Evolutionary conservation across 1,284 basidiomycete species (phyloP), one percentile per base, ranked within the genome.

Genomic region (Melampsora americana): DNA sequence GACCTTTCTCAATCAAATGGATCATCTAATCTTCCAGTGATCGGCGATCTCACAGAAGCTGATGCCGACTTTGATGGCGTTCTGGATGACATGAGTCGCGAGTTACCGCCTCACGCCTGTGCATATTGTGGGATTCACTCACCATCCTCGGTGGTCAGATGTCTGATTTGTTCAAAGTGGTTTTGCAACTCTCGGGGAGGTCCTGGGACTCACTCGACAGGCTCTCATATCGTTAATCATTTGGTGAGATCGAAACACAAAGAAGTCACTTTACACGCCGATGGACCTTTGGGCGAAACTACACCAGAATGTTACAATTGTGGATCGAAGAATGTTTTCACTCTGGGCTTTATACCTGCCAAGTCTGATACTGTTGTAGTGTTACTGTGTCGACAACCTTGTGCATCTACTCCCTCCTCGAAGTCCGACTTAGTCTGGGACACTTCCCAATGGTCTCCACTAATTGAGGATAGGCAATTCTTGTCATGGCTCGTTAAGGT

Each of bases 101-200:
- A 95, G 84, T 83, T 93, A 71, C 92, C 92, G 0, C 88, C 89
- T 48, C 93, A 96, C 84, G 94, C 94, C 12, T 96, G 94, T 91
- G 93, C 91, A 93, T 93, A 99, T 83, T 99, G 95, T 81, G 95
- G 95, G n/a, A 96, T 99, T 69, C 95, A 98, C 84, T 95, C 93
- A 73, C 93, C 95, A 1, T 90, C 93, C 4, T 95, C 93, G 69
- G 96, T 99, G 20, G 95, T 99, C 78, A 95, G 96, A 85, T 99
- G 96, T 81, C 87, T 98, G 44, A 85, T 94, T 69, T 99, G 96
- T 84, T 89, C 89, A 76, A 99, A 99, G 83, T 99, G 95, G 94
- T 99, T 99, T 84, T 99, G 96, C 86, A 99, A 99, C 84, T 95
- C 95, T n/a, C 89, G 95, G 69, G 95, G 95, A 70, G 97, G 95